These are phyloP conservation scores for Vitis riparia DNA, from an alignment of 164 flowering plant genomes.

Conservation along the genomic window DNA sequence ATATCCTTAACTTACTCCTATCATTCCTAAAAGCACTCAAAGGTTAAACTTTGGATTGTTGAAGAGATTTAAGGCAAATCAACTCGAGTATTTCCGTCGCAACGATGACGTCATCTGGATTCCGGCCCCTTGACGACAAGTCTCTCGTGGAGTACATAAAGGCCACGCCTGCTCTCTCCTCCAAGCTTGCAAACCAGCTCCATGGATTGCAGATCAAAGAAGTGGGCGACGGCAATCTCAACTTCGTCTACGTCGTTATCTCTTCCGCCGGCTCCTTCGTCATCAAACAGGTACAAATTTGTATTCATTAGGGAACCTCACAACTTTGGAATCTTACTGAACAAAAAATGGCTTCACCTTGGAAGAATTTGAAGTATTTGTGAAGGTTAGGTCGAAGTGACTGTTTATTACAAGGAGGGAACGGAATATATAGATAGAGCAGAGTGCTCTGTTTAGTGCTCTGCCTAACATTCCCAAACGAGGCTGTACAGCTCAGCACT, in stretches of 20 bases:
- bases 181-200: constrained; percentile 51
- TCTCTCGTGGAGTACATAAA: constrained; percentile 68
- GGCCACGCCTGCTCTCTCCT: constrained; percentile 59
- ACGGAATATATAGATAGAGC: too few relatives aligned
- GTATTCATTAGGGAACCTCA: too few relatives aligned
- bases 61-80: too few relatives aligned
- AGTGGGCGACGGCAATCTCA: constrained; percentile 81
- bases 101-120: constrained; percentile 48
- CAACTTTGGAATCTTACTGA: too few relatives aligned
- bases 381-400: constrained; percentile 14
- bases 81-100: background rate
- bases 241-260: constrained; percentile 30
- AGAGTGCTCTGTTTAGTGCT: too few relatives aligned
- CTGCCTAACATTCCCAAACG: too few relatives aligned
- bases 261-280: constrained; percentile 30
- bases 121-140: constrained; percentile 68
- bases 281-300: constrained; percentile 31
- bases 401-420: background rate
- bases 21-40: too few relatives aligned
- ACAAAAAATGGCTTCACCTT: too few relatives aligned
- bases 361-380: too few relatives aligned
- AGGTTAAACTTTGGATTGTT: too few relatives aligned
- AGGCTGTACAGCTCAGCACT: too few relatives aligned
- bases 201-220: constrained; percentile 69
- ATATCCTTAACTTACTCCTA: too few relatives aligned